These are phyloP conservation scores for Saccharomycopsis capsularis DNA, from an alignment of 805 yeast species.

Conservation along the genomic window DNA sequence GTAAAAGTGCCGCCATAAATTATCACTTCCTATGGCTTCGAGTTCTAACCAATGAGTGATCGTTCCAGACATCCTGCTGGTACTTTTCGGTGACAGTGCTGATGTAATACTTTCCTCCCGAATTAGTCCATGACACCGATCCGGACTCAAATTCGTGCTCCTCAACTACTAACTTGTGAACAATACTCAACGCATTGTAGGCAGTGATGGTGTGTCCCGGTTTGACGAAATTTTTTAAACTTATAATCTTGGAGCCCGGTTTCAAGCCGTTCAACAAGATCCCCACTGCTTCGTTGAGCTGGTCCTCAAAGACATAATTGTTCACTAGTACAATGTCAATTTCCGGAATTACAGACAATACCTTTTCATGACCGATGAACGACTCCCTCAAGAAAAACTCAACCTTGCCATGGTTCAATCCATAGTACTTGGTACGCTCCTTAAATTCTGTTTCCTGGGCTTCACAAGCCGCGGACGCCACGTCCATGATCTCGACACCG, in stretches of 20 bases:
- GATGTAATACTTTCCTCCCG: slow-evolving; percentile 70
- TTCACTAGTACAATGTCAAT: slow-evolving; percentile 74
- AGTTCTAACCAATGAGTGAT: slow-evolving; percentile 5
- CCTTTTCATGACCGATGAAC: slow-evolving; percentile 59
- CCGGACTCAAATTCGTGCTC: slow-evolving; percentile 35
- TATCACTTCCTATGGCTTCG: slow-evolving; percentile 10
- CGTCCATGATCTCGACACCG: slow-evolving; percentile 86
- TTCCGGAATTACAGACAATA: slow-evolving; percentile 44
- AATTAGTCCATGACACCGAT: slow-evolving; percentile 65
- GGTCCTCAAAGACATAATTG: slow-evolving; percentile 77
- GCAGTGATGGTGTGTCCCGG: slow-evolving; percentile 61
- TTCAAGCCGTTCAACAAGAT: slow-evolving; percentile 54
- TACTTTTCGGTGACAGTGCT: slow-evolving; percentile 51
- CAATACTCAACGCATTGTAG: slow-evolving; percentile 45
- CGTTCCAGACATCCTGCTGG: not conserved
- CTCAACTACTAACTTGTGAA: slow-evolving; percentile 59
- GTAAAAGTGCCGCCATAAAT: too few relatives aligned
- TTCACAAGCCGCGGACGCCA: slow-evolving; percentile 64
- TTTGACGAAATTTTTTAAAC: slow-evolving; percentile 73
- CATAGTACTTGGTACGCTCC: slow-evolving; percentile 54
- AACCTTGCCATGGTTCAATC: slow-evolving; percentile 51
- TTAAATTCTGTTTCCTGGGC: slow-evolving; percentile 52
- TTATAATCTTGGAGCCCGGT: slow-evolving; percentile 72
- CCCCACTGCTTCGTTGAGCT: slow-evolving; percentile 61
- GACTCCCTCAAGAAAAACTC: slow-evolving; percentile 59